Evolutionary conservation across 2,329 filamentous ascomycete species (phyloP).

Genomic region (Lachnellula cervina): DNA sequence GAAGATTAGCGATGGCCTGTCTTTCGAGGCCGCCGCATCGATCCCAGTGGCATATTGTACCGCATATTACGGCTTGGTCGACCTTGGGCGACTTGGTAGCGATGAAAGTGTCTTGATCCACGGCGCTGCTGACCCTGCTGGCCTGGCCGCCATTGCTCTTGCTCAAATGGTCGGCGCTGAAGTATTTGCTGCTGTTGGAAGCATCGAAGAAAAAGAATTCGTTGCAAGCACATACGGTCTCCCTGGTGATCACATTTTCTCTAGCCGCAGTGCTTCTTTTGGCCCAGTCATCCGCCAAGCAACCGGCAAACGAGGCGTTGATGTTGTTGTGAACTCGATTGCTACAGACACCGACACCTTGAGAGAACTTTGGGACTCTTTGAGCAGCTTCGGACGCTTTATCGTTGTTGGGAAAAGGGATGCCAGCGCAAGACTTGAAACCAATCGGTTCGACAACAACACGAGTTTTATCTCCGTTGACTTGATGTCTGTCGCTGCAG

Average conservation of each 20-base stretch:
- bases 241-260: slow-evolving; percentile 17
- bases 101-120: slow-evolving; percentile 34
- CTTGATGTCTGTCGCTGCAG: slow-evolving; percentile 37
- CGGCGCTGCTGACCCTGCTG: slow-evolving; percentile 30
- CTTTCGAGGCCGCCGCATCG: slow-evolving; percentile 24
- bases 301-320: slow-evolving; percentile 23
- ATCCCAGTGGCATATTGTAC: slow-evolving; percentile 25
- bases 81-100: slow-evolving; percentile 21
- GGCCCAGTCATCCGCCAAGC: slow-evolving; percentile 18
- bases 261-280: slow-evolving; percentile 21
- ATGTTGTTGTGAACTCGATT: slow-evolving; percentile 29
- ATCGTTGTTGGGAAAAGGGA: slow-evolving; percentile 36
- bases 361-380: slow-evolving; percentile 30
- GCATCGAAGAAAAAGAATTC: slow-evolving; percentile 11
- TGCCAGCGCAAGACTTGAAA: slow-evolving; percentile 28
- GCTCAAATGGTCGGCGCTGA: slow-evolving; percentile 23
- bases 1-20: slow-evolving; percentile 16
- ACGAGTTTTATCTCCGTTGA: slow-evolving; percentile 41
- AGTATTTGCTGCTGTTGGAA: slow-evolving; percentile 28
- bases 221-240: slow-evolving; percentile 23
- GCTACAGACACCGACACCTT: slow-evolving; percentile 22
- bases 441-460: slow-evolving; percentile 34
- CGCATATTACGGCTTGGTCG: slow-evolving; percentile 24
- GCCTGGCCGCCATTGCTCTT: slow-evolving; percentile 33
- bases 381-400: slow-evolving; percentile 36